Conservation (phyloP, 2,329 filamentous ascomycete species). For the Anisogramma anomala region DNA sequence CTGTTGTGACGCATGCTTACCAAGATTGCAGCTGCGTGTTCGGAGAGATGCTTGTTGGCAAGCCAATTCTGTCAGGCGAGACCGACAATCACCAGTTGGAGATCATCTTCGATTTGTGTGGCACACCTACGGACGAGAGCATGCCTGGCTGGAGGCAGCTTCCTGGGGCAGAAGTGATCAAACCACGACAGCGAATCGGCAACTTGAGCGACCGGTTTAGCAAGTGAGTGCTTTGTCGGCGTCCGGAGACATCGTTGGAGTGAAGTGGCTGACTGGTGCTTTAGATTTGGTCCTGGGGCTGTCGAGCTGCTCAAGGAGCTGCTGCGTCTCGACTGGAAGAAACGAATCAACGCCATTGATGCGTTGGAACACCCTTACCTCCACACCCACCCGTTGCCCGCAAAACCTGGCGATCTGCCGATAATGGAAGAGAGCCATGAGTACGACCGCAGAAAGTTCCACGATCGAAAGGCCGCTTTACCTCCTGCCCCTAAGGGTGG, state of each 20-base stretch:
- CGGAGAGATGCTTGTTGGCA: conserved; percentile 91
- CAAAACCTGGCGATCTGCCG: conserved; percentile 77
- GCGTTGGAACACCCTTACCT: conserved; percentile 91
- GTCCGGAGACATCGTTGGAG: background rate
- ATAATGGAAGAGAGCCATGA: conserved; percentile 92
- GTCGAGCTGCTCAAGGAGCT: conserved; percentile 73
- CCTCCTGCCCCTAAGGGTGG: conserved; percentile 88
- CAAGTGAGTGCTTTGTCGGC: conserved; percentile 35
- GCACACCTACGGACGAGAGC: conserved; percentile 73
- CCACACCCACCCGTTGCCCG: conserved; percentile 63
- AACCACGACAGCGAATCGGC: conserved; percentile 47
- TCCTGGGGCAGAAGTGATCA: conserved; percentile 68
- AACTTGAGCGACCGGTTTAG: conserved; percentile 65
- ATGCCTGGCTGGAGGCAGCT: conserved; percentile 87
- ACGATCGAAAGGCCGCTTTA: conserved; percentile 70
- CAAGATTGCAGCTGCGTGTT: conserved; percentile 66
- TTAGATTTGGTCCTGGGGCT: conserved; percentile 54
- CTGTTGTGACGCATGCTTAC: conserved; percentile 15
- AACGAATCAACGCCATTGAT: conserved; percentile 84
- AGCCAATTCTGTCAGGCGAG: conserved; percentile 82
- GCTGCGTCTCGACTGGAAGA: conserved; percentile 78
- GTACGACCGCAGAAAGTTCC: conserved; percentile 82
- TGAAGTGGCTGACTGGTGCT: conserved; percentile 7
- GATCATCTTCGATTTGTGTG: conserved; percentile 86
- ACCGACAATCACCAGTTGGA: conserved; percentile 84